phyloP scores from a whole-genome alignment of 1,284 basidiomycete genomes.

The Schizopora paradoxa region DNA sequence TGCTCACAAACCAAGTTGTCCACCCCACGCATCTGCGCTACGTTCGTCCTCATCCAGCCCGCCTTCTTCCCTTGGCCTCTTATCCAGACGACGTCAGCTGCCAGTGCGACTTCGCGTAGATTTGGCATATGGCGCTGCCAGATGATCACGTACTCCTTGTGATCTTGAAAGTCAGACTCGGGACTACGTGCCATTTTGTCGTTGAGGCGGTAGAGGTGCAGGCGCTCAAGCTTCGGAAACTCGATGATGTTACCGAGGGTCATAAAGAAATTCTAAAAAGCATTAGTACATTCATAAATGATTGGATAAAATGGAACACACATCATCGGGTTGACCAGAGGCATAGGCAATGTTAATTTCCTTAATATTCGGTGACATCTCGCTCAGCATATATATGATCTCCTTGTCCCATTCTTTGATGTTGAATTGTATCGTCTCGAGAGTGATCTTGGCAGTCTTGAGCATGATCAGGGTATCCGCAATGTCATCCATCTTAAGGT shows the following conservation, averaged over 20 bases:
- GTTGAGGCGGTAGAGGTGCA: constrained; percentile 15
- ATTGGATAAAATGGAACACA: constrained; percentile 5
- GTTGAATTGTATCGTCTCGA: constrained; percentile 15
- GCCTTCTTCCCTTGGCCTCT: too few relatives aligned
- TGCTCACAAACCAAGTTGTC: too few relatives aligned
- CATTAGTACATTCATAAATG: background rate
- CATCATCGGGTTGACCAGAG: constrained; percentile 9
- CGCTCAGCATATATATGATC: constrained; percentile 17
- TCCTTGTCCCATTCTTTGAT: constrained; percentile 16
- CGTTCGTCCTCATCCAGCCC: too few relatives aligned
- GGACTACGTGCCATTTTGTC: constrained; percentile 11
- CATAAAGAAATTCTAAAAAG: constrained; percentile 16
- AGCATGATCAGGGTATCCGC: constrained; percentile 3
- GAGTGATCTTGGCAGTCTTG: constrained; percentile 2
- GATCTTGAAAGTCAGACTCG: constrained; percentile 11
- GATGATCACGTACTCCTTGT: constrained; percentile 17
- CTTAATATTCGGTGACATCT: constrained; percentile 7
- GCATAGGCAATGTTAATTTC: constrained; percentile 16
- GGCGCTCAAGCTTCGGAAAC: constrained; percentile 16
- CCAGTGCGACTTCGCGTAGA: constrained; percentile 16
- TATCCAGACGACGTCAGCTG: constrained; percentile 15
- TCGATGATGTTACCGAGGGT: constrained; percentile 14
- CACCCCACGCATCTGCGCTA: too few relatives aligned
- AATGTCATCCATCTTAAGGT: constrained; percentile 10
- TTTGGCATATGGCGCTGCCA: constrained; percentile 17